Conservation (phyloP, 768 basidiomycete genomes). For the Cystoderma amianthinum region DNA sequence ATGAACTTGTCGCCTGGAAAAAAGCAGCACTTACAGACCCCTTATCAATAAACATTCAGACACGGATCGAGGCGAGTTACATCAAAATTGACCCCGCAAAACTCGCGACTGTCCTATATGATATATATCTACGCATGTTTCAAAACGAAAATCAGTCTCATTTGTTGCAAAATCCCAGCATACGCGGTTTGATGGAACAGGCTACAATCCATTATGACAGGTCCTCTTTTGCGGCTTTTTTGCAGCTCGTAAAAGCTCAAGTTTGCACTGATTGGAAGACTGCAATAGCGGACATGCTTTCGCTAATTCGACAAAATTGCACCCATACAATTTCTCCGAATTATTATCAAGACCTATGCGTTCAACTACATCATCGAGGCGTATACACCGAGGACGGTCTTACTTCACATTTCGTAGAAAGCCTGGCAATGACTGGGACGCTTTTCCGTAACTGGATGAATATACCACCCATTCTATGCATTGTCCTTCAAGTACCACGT, state of each 20-base stretch:
- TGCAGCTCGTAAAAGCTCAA: constrained; percentile 30
- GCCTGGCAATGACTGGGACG: background rate
- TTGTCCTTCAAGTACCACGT: constrained; percentile 28
- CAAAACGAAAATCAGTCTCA: constrained; percentile 22
- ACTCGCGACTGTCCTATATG: constrained; percentile 30
- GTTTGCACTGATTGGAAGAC: constrained; percentile 32
- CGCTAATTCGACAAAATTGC: constrained; percentile 13
- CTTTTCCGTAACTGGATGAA: constrained; percentile 19
- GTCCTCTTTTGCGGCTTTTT: constrained; percentile 36
- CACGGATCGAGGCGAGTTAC: constrained; percentile 3
- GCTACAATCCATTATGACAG: constrained; percentile 38
- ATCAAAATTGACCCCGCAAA: constrained; percentile 20
- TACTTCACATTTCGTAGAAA: constrained; percentile 1
- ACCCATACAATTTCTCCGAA: constrained; percentile 17
- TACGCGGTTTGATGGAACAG: constrained; percentile 8
- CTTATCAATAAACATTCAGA: background rate
- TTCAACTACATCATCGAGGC: constrained; percentile 32
- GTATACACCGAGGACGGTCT: constrained; percentile 22
- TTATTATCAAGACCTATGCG: constrained; percentile 40
- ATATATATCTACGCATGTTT: constrained; percentile 39
- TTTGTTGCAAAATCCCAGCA: constrained; percentile 4
- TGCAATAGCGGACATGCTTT: constrained; percentile 26
- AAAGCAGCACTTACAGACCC: constrained; percentile 9
- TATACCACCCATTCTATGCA: constrained; percentile 23
- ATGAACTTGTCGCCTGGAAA: constrained; percentile 33